Conservation (phyloP, 2,329 filamentous ascomycete genomes). For the Penicillium sp. region DNA sequence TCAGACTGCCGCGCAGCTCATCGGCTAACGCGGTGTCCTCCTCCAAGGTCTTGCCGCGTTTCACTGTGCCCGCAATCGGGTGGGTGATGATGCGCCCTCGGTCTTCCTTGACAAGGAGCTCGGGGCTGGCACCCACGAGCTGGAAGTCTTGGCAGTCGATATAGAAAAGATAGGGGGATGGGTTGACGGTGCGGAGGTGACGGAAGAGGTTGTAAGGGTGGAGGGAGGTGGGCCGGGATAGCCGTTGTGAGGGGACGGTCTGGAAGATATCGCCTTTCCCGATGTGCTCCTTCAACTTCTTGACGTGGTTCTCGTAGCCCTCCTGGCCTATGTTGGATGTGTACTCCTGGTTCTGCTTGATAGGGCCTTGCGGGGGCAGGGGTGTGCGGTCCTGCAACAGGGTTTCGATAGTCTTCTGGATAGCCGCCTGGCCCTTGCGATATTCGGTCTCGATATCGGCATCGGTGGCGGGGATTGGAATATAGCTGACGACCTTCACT, state of each 20-base stretch:
- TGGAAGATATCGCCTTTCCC: constrained; percentile 93
- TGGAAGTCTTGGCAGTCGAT: constrained; percentile 90
- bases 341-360: constrained; percentile 75
- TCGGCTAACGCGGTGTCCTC: constrained; percentile 81
- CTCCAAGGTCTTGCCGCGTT: constrained; percentile 76
- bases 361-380: constrained; percentile 74
- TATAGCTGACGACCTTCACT: constrained; percentile 90
- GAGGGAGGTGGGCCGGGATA: constrained; percentile 83
- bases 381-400: constrained; percentile 76
- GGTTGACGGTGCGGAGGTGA: constrained; percentile 94
- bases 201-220: constrained; percentile 99
- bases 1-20: constrained; percentile 77
- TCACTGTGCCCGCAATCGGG: constrained; percentile 94
- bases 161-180: constrained; percentile 96
- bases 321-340: constrained; percentile 87
- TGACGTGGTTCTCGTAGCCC: constrained; percentile 92
- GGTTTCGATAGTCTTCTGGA: constrained; percentile 70
- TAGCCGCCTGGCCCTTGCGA: constrained; percentile 64
- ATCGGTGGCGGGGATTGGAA: constrained; percentile 67
- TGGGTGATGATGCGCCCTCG: constrained; percentile 88
- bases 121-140: constrained; percentile 91
- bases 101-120: constrained; percentile 91
- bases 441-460: constrained; percentile 71
- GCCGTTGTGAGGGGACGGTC: constrained; percentile 91
- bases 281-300: constrained; percentile 86